Base-by-base conservation (phyloP, 225 moss, liverwort and hornwort genomes). In the Climacium dendroides region DNA sequence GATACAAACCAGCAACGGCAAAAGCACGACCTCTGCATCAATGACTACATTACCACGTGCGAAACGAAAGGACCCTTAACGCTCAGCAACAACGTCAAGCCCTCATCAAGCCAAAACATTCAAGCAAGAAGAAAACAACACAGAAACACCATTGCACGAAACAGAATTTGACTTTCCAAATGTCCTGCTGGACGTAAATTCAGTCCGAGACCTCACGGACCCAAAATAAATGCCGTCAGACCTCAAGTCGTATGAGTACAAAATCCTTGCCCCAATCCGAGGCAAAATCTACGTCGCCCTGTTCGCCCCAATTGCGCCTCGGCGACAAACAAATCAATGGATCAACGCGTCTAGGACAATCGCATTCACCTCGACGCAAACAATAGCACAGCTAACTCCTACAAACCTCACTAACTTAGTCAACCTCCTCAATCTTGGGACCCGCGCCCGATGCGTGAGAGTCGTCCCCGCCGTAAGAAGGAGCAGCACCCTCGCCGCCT, bases 401-500 rank as follows among this genome's bases (percentile, higher is more conserved):
- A 75, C 34, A 5, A 22, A 52, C 5, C n/a, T n/a, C 15, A n/a
- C 37, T 37, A 4, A 23, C 28, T 90, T 88, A 90, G 50, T 90
- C 88, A 1, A 90, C 90, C 86, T 88, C 90, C 79, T 90, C 90
- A 14, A 90, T 90, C 83, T 90, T 90, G 3, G 88, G 90, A 5
- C 88, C 88, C 1, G 86, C 86, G 23, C 88, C 88, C 18, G 88
- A 78, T 0, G 77, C 78, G 25, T 83, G 83, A 69, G 88, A 50
- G 15, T 94, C 92, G 15, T 88, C 92, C 1, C 89, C 91, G 12
- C 89, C 91, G 83, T 91, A 92, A 0, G 90, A 87, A 5, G 94
- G 91, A 41, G 92, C 92, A 4, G 87, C 84, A 43, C 92, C 94
- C 10, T 88, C 90, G 19, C 85, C 91, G 9, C 91, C 94, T 14